Evolutionary conservation across 345 rosid genomes (phyloP).

Genomic region (Melastoma malabathricum): DNA sequence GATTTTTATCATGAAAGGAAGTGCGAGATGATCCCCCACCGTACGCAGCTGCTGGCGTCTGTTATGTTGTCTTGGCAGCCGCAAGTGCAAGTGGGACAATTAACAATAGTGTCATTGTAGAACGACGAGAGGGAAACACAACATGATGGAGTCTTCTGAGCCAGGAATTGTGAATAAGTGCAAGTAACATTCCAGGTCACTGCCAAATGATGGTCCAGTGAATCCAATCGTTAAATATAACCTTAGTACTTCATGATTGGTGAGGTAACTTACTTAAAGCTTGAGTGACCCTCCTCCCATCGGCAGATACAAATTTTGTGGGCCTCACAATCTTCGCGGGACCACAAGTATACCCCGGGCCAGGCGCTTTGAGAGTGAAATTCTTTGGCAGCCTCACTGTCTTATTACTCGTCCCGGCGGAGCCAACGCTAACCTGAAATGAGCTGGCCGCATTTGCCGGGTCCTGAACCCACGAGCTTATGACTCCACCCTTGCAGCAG

Average conservation of each 20-base stretch:
- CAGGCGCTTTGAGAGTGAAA: conserved; percentile 42
- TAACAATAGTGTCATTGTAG: conserved; percentile 28
- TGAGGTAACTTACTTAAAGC: conserved; percentile 47
- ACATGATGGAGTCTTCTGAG: conserved; percentile 30
- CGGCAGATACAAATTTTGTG: conserved; percentile 19
- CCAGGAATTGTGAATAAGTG: conserved; percentile 33
- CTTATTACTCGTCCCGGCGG: conserved; percentile 26
- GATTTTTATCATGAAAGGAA: not conserved
- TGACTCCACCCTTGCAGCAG: conserved; percentile 60
- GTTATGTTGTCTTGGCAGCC: conserved; percentile 23
- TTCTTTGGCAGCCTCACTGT: conserved; percentile 35
- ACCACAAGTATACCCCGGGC: conserved; percentile 41
- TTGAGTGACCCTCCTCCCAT: conserved; percentile 33
- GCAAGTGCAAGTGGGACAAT: conserved; percentile 32
- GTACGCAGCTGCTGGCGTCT: conserved; percentile 15
- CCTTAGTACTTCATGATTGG: no score
- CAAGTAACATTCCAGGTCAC: conserved; percentile 50
- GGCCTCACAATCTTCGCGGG: conserved; percentile 24
- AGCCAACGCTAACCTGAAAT: conserved; percentile 43
- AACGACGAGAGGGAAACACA: conserved; percentile 47
- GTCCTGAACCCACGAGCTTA: conserved; percentile 37
- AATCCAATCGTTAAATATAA: no score
- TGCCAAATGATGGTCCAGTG: conserved; percentile 15
- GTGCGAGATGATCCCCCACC: conserved; percentile 9
- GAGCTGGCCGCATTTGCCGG: conserved; percentile 29